phyloP scores from a whole-genome alignment of 73 alveolate genomes.

The Tetrahymena elliotti region DNA sequence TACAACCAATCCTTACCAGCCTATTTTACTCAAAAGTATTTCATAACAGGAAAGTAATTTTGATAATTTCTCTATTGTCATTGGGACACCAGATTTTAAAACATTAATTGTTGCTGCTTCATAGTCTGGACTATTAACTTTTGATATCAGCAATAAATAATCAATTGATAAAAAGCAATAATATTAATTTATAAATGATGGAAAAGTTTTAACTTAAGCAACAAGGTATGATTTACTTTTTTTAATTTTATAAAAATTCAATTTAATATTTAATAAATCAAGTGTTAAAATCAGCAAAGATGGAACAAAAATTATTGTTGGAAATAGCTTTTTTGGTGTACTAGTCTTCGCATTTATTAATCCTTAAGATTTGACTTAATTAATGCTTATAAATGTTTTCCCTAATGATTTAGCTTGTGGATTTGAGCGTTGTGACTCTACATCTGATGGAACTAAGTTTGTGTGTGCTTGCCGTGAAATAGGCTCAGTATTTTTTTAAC shows the following conservation, averaged over 20 bases:
- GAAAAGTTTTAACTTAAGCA: background rate
- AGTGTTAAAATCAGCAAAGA: background rate
- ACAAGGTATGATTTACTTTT: background rate
- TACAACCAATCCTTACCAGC: background rate
- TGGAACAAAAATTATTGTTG: background rate
- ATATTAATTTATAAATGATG: background rate
- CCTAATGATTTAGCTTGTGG: background rate
- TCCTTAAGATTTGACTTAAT: background rate
- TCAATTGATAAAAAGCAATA: background rate
- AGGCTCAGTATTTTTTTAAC: background rate
- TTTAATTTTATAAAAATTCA: too few relatives aligned
- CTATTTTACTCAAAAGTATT: background rate
- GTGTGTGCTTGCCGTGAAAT: background rate
- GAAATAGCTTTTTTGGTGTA: background rate
- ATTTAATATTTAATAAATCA: too few relatives aligned
- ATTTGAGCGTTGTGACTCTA: background rate
- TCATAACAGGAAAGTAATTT: background rate
- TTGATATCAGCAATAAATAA: background rate
- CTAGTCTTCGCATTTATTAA: background rate
- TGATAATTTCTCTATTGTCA: background rate
- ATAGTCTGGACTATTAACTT: background rate
- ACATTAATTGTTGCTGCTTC: background rate
- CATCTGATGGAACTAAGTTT: background rate
- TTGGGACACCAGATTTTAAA: background rate
- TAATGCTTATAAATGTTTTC: background rate